phyloP scores from a whole-genome alignment of 176 grass and related monocot species.

The Microstegium vimineum region DNA sequence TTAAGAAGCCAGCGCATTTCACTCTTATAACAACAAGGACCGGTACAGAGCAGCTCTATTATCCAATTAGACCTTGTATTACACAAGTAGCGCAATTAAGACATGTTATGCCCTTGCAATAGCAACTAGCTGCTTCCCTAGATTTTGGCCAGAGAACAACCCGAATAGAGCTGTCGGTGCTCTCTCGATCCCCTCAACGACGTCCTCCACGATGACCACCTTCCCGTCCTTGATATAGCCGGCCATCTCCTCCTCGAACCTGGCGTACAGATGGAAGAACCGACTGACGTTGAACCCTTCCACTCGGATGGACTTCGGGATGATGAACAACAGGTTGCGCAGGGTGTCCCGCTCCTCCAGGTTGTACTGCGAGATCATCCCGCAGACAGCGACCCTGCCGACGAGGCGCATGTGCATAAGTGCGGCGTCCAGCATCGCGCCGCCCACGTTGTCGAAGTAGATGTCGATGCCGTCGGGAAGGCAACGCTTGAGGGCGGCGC shows the following conservation, averaged over 20 bases:
- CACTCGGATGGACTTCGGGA: slow-evolving; percentile 27
- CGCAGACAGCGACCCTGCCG: slow-evolving; percentile 30
- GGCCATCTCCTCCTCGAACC: slow-evolving; percentile 39
- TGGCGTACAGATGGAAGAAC: slow-evolving; percentile 17
- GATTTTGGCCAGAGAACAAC: slow-evolving; percentile 46
- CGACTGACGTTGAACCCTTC: slow-evolving; percentile 29
- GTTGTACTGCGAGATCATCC: slow-evolving; percentile 67
- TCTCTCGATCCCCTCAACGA: slow-evolving; percentile 45
- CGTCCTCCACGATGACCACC: slow-evolving; percentile 40
- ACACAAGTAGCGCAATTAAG: too few species aligned
- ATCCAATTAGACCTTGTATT: too few species aligned
- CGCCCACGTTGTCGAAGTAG: slow-evolving; percentile 29
- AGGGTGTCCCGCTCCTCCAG: slow-evolving; percentile 23
- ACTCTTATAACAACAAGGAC: too few species aligned
- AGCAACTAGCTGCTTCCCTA: slow-evolving; percentile 37
- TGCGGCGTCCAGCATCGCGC: slow-evolving; percentile 34
- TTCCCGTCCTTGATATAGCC: slow-evolving; percentile 23
- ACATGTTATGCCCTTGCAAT: too few species aligned
- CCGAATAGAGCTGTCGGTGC: slow-evolving; percentile 43
- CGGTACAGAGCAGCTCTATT: too few species aligned
- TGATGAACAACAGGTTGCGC: slow-evolving; percentile 26
- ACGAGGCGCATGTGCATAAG: slow-evolving; percentile 23
- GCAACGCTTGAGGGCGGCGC: slow-evolving; percentile 28
- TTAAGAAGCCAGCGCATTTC: too few species aligned
- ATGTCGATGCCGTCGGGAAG: slow-evolving; percentile 59